Evolutionary conservation across 2,329 filamentous ascomycete genomes (phyloP).

Genomic region (Colletotrichum cuscutae): DNA sequence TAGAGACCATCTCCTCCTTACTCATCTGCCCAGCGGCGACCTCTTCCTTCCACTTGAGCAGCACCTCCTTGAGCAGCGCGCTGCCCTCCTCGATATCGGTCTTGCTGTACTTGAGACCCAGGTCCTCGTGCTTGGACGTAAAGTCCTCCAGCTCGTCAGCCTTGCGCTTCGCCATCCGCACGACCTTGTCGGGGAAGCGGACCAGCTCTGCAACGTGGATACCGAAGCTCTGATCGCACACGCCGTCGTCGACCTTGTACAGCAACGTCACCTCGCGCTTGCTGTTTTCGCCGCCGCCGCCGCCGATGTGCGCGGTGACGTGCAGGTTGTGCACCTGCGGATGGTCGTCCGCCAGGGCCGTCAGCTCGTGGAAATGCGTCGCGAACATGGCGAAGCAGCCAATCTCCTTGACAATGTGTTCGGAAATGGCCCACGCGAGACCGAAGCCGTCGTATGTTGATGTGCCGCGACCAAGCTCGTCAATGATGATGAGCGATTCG

Average conservation of each 20-base stretch:
- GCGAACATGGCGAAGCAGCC: constrained; percentile 95
- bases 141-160: constrained; percentile 99
- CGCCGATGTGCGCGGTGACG: constrained; percentile 91
- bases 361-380: constrained; percentile 98
- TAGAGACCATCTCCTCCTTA: constrained; percentile 80
- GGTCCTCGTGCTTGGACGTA: constrained; percentile 77
- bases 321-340: constrained; percentile 92
- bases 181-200: constrained; percentile 94
- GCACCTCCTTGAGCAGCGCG: constrained; percentile 82
- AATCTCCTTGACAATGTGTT: constrained; percentile 96
- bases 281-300: constrained; percentile 54
- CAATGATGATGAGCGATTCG: constrained; percentile 97
- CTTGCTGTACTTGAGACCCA: constrained; percentile 73
- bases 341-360: constrained; percentile 86
- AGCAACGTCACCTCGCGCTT: constrained; percentile 92
- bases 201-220: constrained; percentile 98
- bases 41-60: constrained; percentile 88
- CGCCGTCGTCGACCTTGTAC: constrained; percentile 95
- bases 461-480: constrained; percentile 94
- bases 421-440: constrained; percentile 98
- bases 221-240: constrained; percentile 97
- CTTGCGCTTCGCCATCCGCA: constrained; percentile 99
- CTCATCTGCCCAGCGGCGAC: constrained; percentile 68
- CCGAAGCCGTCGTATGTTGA: constrained; percentile 99
- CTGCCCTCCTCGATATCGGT: constrained; percentile 92